Evolutionary conservation across 2,329 filamentous ascomycete genomes (phyloP).

Genomic region (Cryphonectria parasitica): DNA sequence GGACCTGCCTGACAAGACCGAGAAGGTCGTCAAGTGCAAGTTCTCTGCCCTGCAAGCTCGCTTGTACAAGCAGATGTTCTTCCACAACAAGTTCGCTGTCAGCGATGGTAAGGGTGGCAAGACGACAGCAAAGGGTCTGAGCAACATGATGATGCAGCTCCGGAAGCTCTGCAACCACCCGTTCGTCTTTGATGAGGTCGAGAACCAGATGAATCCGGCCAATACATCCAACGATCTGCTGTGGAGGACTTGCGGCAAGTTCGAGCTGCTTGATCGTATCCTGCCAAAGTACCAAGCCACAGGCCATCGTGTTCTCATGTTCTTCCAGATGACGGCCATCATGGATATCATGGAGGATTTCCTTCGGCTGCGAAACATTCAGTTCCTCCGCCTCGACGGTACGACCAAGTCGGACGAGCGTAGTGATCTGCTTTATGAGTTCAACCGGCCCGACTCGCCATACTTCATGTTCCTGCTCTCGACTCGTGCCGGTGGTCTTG

Average conservation of each 20-base stretch:
- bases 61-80: slow-evolving; percentile 96
- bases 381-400: slow-evolving; percentile 92
- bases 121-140: slow-evolving; percentile 89
- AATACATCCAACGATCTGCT: slow-evolving; percentile 89
- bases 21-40: slow-evolving; percentile 99
- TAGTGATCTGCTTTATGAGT: slow-evolving; percentile 83
- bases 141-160: slow-evolving; percentile 99
- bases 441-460: slow-evolving; percentile 87
- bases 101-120: slow-evolving; percentile 95
- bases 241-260: slow-evolving; percentile 96
- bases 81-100: slow-evolving; percentile 91
- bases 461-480: slow-evolving; percentile 99
- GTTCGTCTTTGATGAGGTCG: slow-evolving; percentile 97
- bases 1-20: slow-evolving; percentile 97
- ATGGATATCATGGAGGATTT: slow-evolving; percentile 99
- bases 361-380: slow-evolving; percentile 77
- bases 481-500: slow-evolving; percentile 95
- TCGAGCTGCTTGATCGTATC: slow-evolving; percentile 90
- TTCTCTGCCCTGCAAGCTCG: slow-evolving; percentile 93
- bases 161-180: slow-evolving; percentile 99
- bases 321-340: slow-evolving; percentile 99
- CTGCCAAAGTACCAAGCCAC: slow-evolving; percentile 91
- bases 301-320: slow-evolving; percentile 96
- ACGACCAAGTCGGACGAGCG: slow-evolving; percentile 98
- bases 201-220: slow-evolving; percentile 94